These are phyloP conservation scores for Rosa chinensis DNA, from an alignment of 306 rosid genomes.

Conservation along the genomic window DNA sequence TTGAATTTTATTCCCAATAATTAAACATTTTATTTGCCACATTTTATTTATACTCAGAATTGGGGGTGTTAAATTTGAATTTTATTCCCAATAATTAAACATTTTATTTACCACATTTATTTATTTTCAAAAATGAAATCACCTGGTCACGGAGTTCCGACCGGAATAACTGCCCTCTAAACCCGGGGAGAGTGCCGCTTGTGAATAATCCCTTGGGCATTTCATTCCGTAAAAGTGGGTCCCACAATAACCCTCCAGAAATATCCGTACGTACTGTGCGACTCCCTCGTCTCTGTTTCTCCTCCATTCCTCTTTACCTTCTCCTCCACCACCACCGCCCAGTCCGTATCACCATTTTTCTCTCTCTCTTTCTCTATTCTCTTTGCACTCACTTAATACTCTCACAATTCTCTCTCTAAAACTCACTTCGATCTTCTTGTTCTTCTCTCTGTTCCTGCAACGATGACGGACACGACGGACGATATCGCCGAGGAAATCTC, in stretches of 20 bases:
- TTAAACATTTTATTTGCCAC: no score
- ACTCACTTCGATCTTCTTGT: no score
- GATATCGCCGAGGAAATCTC: slow-evolving; percentile 94
- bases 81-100: no score
- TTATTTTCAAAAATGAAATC: background rate
- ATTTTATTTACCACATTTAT: no score
- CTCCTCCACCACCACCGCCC: no score
- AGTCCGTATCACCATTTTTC: background rate
- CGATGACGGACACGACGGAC: slow-evolving; percentile 91
- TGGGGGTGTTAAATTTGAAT: no score
- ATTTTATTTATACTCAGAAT: no score
- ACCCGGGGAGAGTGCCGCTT: slow-evolving; percentile 37
- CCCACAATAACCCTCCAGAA: slow-evolving; percentile 8
- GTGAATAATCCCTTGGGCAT: slow-evolving; percentile 24
- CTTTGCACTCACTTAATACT: no score
- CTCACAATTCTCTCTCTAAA: background rate
- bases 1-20: no score
- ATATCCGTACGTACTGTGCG: background rate
- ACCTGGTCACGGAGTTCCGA: background rate
- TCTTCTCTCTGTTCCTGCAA: background rate
- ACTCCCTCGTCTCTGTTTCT: background rate
- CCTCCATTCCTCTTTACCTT: background rate
- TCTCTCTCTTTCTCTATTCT: background rate
- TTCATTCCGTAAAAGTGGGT: background rate
- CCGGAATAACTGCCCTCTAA: background rate